Conservation (phyloP, 352 stramenopile species). For the Globisporangium rhizosaccharum region DNA sequence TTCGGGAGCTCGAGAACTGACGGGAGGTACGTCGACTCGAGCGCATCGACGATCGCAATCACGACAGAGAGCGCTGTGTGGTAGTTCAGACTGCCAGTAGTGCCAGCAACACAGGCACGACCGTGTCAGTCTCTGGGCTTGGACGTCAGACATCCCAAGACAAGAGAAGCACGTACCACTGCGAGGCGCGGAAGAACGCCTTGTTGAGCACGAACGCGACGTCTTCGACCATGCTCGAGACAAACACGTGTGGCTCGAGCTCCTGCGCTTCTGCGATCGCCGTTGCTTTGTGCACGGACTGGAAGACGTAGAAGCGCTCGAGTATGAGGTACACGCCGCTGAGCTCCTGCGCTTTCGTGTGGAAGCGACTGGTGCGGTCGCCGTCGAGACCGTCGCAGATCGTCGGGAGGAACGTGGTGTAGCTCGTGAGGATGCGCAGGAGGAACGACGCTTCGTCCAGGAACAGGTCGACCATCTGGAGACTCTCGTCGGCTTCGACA, state of each 20-base stretch:
- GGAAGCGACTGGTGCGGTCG: constrained; percentile 30
- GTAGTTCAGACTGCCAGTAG: constrained; percentile 56
- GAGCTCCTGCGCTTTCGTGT: constrained; percentile 65
- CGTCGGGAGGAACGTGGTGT: constrained; percentile 46
- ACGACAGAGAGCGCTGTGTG: constrained; percentile 77
- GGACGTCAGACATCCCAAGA: background rate
- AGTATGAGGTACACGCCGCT: constrained; percentile 77
- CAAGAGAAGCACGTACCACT: constrained; percentile 40
- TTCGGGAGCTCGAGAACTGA: constrained; percentile 66
- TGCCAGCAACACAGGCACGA: constrained; percentile 3
- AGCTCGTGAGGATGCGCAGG: constrained; percentile 66
- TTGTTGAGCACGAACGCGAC: constrained; percentile 85
- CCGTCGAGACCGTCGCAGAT: constrained; percentile 45
- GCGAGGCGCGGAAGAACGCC: constrained; percentile 63
- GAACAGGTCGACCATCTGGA: constrained; percentile 85
- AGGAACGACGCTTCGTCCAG: constrained; percentile 79
- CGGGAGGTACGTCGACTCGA: constrained; percentile 76
- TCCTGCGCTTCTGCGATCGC: constrained; percentile 76
- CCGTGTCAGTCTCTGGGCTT: background rate
- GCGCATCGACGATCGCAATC: constrained; percentile 75
- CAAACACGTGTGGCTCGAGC: constrained; percentile 57
- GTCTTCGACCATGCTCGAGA: constrained; percentile 80
- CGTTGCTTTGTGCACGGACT: constrained; percentile 81
- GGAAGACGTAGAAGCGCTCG: constrained; percentile 82
- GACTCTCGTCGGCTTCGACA: constrained; percentile 72